Conservation (phyloP, 108 stramenopile species). For the Cyclotella kingstonii region DNA sequence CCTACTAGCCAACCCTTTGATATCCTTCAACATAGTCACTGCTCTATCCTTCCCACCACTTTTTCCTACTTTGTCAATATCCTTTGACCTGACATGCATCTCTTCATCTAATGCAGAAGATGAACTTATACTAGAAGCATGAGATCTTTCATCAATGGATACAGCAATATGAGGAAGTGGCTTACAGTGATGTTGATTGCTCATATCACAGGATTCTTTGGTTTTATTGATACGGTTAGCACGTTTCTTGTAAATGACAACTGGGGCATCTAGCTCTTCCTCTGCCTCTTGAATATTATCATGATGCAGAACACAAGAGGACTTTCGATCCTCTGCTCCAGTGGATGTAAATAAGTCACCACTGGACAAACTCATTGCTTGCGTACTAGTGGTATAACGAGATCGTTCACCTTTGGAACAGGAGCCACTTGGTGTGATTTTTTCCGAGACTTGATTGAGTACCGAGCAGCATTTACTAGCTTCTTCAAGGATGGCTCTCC, state of each 20-base stretch:
- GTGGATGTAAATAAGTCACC: too few relatives aligned
- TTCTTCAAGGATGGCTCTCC: slow-evolving; percentile 5
- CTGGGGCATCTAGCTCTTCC: background rate
- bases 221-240: background rate
- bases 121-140: slow-evolving; percentile 38
- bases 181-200: background rate
- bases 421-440: too few relatives aligned
- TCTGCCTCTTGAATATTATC: background rate
- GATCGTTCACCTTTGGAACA: slow-evolving; percentile 5
- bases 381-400: slow-evolving; percentile 8
- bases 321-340: too few relatives aligned
- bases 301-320: too few relatives aligned
- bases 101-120: slow-evolving; percentile 6
- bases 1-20: slow-evolving; percentile 15
- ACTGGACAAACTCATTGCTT: slow-evolving; percentile 2
- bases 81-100: slow-evolving; percentile 9
- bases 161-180: slow-evolving; percentile 14
- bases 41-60: background rate
- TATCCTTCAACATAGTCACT: slow-evolving; percentile 10
- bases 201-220: background rate
- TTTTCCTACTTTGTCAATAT: background rate
- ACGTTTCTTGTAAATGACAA: slow-evolving; percentile 16
- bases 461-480: slow-evolving; percentile 3
- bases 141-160: slow-evolving; percentile 26
- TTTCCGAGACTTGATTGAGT: background rate